These are phyloP conservation scores for Sanguinoderma infundibulare DNA, from an alignment of 1,284 basidiomycete genomes.

Conservation along the genomic window DNA sequence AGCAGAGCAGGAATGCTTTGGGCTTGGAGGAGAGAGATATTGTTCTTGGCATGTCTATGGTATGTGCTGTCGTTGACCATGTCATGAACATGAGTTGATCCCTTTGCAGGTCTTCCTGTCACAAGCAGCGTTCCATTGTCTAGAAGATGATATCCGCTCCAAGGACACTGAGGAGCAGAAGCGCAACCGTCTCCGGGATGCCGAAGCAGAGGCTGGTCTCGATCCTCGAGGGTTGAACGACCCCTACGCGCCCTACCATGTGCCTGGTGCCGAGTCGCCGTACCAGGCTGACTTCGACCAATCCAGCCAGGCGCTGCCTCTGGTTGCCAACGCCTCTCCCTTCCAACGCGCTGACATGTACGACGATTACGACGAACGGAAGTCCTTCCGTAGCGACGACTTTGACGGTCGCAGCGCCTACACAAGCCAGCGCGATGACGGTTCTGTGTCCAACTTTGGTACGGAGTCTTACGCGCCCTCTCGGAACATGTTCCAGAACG, in stretches of 20 bases:
- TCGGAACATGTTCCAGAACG: constrained; percentile 91
- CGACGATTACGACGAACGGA: constrained; percentile 79
- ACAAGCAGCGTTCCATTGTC: constrained; percentile 84
- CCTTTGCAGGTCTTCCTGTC: constrained; percentile 83
- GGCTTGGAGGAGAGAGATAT: constrained; percentile 76
- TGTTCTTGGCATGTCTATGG: constrained; percentile 83
- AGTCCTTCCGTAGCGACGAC: constrained; percentile 77
- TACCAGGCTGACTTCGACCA: constrained; percentile 52
- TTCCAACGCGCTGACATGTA: constrained; percentile 74
- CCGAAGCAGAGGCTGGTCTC: constrained; percentile 73
- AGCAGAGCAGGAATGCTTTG: constrained; percentile 66
- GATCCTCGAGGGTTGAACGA: constrained; percentile 72
- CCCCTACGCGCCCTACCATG: constrained; percentile 76
- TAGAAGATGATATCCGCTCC: constrained; percentile 88
- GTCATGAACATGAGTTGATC: constrained; percentile 3
- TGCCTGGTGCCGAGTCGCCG: constrained; percentile 52
- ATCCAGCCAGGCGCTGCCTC: constrained; percentile 67
- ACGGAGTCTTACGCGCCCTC: constrained; percentile 93
- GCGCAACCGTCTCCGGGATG: constrained; percentile 73
- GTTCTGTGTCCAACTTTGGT: constrained; percentile 79
- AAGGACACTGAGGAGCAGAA: constrained; percentile 87
- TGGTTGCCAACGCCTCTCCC: constrained; percentile 81
- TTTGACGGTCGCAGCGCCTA: constrained; percentile 76
- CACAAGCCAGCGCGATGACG: constrained; percentile 80
- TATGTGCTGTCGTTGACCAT: constrained; percentile 34